Base-by-base conservation (phyloP, 768 basidiomycete genomes). In the Russula compacta region DNA sequence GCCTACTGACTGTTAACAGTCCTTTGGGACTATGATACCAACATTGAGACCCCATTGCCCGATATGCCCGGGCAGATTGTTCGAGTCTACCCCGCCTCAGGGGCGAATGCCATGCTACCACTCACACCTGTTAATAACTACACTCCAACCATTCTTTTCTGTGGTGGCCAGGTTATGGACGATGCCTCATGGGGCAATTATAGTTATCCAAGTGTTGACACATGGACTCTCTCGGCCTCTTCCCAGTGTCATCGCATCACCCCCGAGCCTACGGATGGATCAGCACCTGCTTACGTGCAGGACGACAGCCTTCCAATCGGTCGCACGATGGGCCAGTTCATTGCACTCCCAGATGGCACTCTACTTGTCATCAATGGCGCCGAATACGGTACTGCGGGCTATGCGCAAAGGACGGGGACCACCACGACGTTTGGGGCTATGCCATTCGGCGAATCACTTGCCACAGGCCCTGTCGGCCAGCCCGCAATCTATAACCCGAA, bases 271-370 rank as follows among this genome's bases (percentile, higher is more conserved):
- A 69, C 70, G 9, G 85, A 86, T 58, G 86, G 86, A 4, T 82
- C 85, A 1, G 42, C 76, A 0, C 78, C 84, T 0, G 72, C 67
- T 0, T 90, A 89, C 69, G 73, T 77, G 3, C 78, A 86, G 67
- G 92, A 92, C 61, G 92, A 94, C 65, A 71, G 82, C 61, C 83
- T 94, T 80, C 75, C 82, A 4, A 78, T 84, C 61, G 81, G 83
- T 0, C 81, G 92, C 32, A 89, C 88, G 35, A 97, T 97, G 93
- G 91, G 93, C 10, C 89, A 92, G 71, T 92, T 95, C 71, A 84
- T 95, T 72, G 79, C 81, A 42, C 84, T 97, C 10, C 84, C 92
- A 0, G 83, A 89, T 50, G 87, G 85, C 7, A 86, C 81, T 39
- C 59, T 93, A 33, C 76, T 92, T 17, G 80, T 92, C 58, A 73